phyloP scores from a whole-genome alignment of 805 yeast species.

The Huiozyma sinensis region DNA sequence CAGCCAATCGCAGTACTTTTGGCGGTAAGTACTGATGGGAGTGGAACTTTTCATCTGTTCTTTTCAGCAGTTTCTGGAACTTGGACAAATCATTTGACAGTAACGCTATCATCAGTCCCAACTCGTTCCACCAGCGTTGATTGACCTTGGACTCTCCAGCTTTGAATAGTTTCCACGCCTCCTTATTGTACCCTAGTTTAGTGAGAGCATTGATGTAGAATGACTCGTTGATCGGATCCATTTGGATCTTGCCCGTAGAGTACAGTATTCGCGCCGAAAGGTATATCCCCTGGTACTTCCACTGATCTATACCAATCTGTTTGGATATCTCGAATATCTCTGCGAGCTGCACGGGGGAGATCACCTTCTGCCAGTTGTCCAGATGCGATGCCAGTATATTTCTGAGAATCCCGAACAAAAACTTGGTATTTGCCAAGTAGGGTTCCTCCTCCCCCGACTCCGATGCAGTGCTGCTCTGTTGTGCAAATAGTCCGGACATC shows the following conservation, averaged over 20 bases:
- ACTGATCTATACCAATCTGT: conserved; percentile 25
- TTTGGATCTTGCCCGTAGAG: conserved; percentile 30
- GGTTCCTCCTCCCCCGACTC: neutral
- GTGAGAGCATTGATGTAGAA: conserved; percentile 38
- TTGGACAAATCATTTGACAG: conserved; percentile 23
- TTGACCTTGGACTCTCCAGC: conserved; percentile 29
- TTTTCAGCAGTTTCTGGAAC: conserved; percentile 29
- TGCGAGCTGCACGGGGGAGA: conserved; percentile 26
- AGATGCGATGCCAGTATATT: conserved; percentile 9
- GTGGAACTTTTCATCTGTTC: conserved; percentile 19
- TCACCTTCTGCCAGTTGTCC: conserved; percentile 5
- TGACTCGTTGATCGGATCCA: conserved; percentile 43
- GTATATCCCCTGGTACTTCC: conserved; percentile 28
- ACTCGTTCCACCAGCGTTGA: conserved; percentile 44
- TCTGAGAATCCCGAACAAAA: conserved; percentile 12
- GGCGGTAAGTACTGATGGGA: conserved; percentile 29
- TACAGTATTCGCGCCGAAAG: conserved; percentile 37
- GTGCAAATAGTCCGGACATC: neutral
- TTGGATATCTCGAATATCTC: conserved; percentile 34
- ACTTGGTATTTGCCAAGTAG: conserved; percentile 11
- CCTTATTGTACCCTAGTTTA: conserved; percentile 22
- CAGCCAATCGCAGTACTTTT: conserved; percentile 27
- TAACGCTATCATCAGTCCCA: conserved; percentile 35
- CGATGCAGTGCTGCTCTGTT: neutral
- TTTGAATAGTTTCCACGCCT: conserved; percentile 32